Conservation (phyloP, 352 stramenopile genomes). For the Phytophthora agathidicida region DNA sequence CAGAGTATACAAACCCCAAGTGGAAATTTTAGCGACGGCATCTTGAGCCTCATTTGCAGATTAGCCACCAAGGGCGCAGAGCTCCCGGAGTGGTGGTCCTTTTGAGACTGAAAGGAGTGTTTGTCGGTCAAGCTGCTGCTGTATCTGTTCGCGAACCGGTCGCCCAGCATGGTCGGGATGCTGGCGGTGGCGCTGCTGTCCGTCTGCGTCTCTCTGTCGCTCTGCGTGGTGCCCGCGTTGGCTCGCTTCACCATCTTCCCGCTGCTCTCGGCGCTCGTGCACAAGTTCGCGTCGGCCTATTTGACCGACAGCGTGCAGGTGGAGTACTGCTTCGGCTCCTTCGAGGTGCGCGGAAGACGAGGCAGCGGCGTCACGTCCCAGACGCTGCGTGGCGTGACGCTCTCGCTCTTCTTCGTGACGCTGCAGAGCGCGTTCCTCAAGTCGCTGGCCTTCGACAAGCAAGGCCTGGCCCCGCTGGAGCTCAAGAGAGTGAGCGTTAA, state of each 20-base stretch:
- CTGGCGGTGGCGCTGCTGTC: constrained; percentile 54
- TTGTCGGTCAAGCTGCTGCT: constrained; percentile 39
- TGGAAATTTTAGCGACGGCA: constrained; percentile 2
- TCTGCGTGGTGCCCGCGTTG: constrained; percentile 64
- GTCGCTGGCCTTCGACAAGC: constrained; percentile 63
- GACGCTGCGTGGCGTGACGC: constrained; percentile 47
- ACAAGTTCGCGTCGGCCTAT: constrained; percentile 59
- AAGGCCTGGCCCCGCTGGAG: constrained; percentile 54
- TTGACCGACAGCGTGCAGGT: constrained; percentile 56
- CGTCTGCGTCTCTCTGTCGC: constrained; percentile 63
- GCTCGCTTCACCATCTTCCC: constrained; percentile 66
- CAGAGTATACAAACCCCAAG: not conserved
- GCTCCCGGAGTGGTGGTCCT: too few relatives aligned
- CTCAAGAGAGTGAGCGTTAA: constrained; percentile 45
- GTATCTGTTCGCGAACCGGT: constrained; percentile 38
- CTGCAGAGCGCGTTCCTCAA: constrained; percentile 57
- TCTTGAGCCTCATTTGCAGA: constrained; percentile 20
- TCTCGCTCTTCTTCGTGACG: constrained; percentile 63
- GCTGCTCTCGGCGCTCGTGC: constrained; percentile 55
- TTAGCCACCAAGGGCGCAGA: constrained; percentile 7
- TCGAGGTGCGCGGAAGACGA: constrained; percentile 35
- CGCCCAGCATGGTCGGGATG: constrained; percentile 47
- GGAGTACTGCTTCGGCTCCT: constrained; percentile 58
- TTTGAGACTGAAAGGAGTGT: too few relatives aligned
- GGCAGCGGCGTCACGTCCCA: constrained; percentile 12